phyloP scores from a whole-genome alignment of 2,329 filamentous ascomycete species.

The Neofusicoccum laricinum region DNA sequence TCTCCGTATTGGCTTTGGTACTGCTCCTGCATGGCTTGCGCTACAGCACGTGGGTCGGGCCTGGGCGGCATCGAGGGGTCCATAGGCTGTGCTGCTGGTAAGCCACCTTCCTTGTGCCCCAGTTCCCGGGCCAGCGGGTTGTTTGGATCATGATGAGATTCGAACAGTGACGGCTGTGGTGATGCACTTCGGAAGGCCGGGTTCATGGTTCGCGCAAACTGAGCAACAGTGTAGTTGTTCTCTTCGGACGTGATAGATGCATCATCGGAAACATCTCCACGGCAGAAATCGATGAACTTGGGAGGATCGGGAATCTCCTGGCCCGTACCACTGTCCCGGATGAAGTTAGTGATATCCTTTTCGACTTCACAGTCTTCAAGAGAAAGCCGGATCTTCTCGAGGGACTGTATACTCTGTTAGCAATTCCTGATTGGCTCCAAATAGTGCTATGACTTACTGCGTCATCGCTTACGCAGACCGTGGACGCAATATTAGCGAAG shows the following conservation, averaged over 20 bases:
- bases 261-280: slow-evolving; percentile 77
- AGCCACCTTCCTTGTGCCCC: slow-evolving; percentile 45
- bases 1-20: slow-evolving; percentile 58
- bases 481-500: slow-evolving; percentile 95
- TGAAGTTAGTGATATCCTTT: slow-evolving; percentile 87
- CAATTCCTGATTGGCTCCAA: not conserved
- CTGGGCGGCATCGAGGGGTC: slow-evolving; percentile 15
- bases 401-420: slow-evolving; percentile 54
- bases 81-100: not conserved
- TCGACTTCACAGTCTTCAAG: slow-evolving; percentile 96
- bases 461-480: slow-evolving; percentile 96
- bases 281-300: slow-evolving; percentile 98
- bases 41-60: slow-evolving; percentile 33
- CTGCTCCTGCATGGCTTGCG: slow-evolving; percentile 35
- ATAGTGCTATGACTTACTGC: slow-evolving; percentile 43
- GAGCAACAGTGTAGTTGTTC: slow-evolving; percentile 87
- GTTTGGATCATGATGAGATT: slow-evolving; percentile 86
- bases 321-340: slow-evolving; percentile 82
- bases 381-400: slow-evolving; percentile 91
- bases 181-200: slow-evolving; percentile 94
- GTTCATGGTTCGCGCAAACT: slow-evolving; percentile 93
- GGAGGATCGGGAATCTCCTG: slow-evolving; percentile 97
- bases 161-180: slow-evolving; percentile 87
- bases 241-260: slow-evolving; percentile 83
- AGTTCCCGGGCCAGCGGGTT: slow-evolving; percentile 69